Conservation (phyloP, 75 land plant genomes). For the Isoetes taiwanensis region DNA sequence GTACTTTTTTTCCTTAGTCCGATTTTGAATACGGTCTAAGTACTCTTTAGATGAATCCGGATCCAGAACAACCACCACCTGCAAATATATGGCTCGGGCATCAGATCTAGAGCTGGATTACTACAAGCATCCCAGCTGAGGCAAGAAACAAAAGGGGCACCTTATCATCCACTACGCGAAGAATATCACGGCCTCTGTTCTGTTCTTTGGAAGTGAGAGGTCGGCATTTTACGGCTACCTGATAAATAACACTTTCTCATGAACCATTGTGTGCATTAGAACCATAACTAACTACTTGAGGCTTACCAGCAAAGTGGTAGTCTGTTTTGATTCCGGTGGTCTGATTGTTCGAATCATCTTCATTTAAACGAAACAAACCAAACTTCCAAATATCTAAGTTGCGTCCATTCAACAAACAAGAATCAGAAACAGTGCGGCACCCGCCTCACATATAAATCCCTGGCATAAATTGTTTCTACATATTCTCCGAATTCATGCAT, state of each 20-base stretch:
- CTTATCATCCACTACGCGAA: conserved; percentile 58
- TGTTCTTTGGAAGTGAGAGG: conserved; percentile 42
- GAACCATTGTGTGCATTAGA: neutral
- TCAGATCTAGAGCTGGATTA: neutral
- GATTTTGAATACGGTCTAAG: conserved; percentile 63
- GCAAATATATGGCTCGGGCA: neutral
- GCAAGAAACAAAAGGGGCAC: conserved; percentile 16
- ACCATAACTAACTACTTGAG: neutral
- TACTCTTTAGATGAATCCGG: conserved; percentile 72
- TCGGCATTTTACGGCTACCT: conserved; percentile 92
- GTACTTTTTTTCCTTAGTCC: conserved; percentile 65
- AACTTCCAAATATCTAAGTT: no score
- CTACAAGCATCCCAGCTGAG: neutral
- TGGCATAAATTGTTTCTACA: no score
- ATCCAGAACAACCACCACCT: conserved; percentile 68
- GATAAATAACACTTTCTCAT: neutral
- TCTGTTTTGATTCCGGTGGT: conserved; percentile 55
- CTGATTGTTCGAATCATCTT: conserved; percentile 52
- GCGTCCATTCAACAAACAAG: no score
- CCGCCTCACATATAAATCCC: no score
- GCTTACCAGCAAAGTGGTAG: conserved; percentile 61
- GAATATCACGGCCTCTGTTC: conserved; percentile 37
- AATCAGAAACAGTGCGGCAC: no score
- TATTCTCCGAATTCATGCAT: no score
- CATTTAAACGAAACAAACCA: no score